Evolutionary conservation across 2,329 filamentous ascomycete genomes (phyloP).

Genomic region (Neofusicoccum ribis): DNA sequence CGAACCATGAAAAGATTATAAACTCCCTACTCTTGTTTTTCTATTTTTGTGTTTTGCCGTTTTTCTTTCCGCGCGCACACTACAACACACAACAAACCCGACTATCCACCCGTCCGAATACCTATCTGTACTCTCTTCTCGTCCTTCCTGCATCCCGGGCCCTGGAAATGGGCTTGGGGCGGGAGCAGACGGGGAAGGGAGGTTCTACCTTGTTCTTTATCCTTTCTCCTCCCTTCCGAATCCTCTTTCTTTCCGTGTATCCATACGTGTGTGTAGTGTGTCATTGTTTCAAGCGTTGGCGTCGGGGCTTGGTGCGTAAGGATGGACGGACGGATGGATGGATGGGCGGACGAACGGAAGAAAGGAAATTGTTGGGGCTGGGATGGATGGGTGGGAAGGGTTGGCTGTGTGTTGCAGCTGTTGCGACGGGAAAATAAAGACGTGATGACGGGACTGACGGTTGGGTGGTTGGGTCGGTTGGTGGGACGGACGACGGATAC

Average conservation of each 20-base stretch:
- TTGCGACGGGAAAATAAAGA: not conserved
- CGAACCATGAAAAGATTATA: conserved; percentile 9
- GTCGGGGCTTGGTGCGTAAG: not conserved
- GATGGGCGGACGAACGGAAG: not conserved
- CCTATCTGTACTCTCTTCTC: not conserved
- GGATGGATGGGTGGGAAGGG: not conserved
- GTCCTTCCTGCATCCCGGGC: not conserved
- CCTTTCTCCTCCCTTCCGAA: not conserved
- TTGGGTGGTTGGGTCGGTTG: not conserved
- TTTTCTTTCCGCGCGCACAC: not conserved
- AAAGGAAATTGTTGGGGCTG: not conserved
- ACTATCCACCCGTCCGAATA: not conserved
- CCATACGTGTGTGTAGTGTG: conserved; percentile 5
- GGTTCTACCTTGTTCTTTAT: not conserved
- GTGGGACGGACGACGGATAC: not conserved
- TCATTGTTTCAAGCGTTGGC: conserved; percentile 3
- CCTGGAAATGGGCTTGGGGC: not conserved
- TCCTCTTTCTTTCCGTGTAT: conserved; percentile 6
- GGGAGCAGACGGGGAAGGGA: not conserved
- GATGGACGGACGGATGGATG: not conserved
- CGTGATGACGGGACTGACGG: conserved; percentile 1
- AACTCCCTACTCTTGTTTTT: conserved; percentile 8
- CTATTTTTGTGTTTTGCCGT: not conserved
- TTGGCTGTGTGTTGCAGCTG: not conserved
- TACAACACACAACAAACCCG: not conserved